phyloP scores from a whole-genome alignment of 1,284 basidiomycete genomes.

The Ustilago shanxiensis region DNA sequence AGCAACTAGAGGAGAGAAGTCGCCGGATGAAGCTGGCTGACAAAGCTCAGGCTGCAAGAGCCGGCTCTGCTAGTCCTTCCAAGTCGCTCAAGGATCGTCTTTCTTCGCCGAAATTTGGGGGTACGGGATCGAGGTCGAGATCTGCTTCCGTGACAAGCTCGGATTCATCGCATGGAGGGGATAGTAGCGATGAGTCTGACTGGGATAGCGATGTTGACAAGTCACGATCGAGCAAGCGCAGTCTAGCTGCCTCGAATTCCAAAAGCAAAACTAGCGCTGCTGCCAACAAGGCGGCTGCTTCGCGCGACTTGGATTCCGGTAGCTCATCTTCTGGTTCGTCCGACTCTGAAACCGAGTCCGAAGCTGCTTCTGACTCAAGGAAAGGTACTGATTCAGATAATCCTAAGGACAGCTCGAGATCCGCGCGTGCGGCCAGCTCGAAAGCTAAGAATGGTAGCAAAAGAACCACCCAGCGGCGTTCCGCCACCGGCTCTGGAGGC shows the following conservation, averaged over 20 bases:
- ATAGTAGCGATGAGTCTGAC: slow-evolving; percentile 25
- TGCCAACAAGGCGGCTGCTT: background rate
- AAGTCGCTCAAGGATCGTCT: slow-evolving; percentile 7
- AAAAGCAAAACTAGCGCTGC: slow-evolving; percentile 10
- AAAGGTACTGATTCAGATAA: background rate
- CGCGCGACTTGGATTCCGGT: background rate
- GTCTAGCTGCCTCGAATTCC: background rate
- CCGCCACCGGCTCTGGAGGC: background rate
- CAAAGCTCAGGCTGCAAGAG: background rate
- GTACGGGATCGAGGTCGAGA: slow-evolving; percentile 20
- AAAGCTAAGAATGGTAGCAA: slow-evolving; percentile 2
- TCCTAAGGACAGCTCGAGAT: background rate
- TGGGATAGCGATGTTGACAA: slow-evolving; percentile 5
- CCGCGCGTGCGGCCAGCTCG: background rate
- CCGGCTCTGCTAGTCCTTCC: background rate
- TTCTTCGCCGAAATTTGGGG: background rate
- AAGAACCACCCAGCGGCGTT: slow-evolving; percentile 8
- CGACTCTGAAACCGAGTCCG: slow-evolving; percentile 27
- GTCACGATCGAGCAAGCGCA: slow-evolving; percentile 4
- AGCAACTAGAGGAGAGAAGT: slow-evolving; percentile 43
- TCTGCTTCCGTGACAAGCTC: slow-evolving; percentile 48
- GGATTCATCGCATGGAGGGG: slow-evolving; percentile 34
- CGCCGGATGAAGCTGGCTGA: slow-evolving; percentile 35
- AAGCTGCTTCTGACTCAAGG: slow-evolving; percentile 8
- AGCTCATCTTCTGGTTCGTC: slow-evolving; percentile 15